Conservation (phyloP, 1,139 yeast species). For the Geotrichum reessii region DNA sequence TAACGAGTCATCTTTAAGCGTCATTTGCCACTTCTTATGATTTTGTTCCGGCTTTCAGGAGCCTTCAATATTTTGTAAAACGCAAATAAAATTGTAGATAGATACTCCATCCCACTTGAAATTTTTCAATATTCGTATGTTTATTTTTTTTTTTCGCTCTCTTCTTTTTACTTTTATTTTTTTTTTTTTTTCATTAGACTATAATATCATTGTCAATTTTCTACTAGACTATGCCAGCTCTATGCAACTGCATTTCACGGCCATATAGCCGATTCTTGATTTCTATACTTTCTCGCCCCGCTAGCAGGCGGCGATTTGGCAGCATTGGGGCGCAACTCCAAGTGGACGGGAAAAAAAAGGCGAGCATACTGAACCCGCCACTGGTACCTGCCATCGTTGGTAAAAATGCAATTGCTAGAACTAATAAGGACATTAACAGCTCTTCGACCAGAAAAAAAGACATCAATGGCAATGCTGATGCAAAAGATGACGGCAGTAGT, state of each 20-base stretch:
- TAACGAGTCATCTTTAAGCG: background rate
- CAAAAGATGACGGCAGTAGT: background rate
- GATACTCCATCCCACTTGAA: background rate
- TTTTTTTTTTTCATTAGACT: background rate
- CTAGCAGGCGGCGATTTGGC: background rate
- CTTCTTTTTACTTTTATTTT: background rate
- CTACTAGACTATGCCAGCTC: background rate
- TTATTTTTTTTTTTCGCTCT: background rate
- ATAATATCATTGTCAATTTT: background rate
- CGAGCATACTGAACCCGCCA: background rate
- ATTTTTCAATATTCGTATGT: background rate
- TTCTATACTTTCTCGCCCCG: background rate
- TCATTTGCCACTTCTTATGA: too few relatives aligned
- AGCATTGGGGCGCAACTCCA: background rate
- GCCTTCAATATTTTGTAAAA: too few relatives aligned
- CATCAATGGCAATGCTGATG: background rate
- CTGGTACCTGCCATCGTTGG: background rate
- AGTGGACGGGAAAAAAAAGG: background rate
- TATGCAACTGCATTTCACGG: background rate
- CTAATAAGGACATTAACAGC: background rate
- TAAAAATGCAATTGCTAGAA: background rate
- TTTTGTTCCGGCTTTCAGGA: background rate
- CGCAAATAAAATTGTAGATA: background rate
- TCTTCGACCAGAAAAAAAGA: background rate
- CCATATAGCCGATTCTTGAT: background rate